Evolutionary conservation across 2,329 filamentous ascomycete species (phyloP).

Genomic region (Pezicula rhizophila): DNA sequence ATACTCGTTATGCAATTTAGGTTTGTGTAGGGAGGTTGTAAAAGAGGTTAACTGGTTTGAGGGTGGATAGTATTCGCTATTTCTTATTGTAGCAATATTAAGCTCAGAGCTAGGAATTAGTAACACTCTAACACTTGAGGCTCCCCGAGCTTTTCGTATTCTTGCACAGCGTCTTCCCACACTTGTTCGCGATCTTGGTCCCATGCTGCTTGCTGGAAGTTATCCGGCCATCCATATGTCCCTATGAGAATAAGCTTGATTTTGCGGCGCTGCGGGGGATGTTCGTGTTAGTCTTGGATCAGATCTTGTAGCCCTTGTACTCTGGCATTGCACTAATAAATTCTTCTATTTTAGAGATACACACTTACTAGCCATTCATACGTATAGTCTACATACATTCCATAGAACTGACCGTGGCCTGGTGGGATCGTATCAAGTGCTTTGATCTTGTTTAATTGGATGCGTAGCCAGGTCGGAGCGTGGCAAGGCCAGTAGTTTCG

Average conservation of each 20-base stretch:
- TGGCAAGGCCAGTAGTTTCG: slow-evolving; percentile 1
- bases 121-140: neutral
- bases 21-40: no score
- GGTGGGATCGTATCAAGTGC: neutral
- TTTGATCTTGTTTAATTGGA: slow-evolving; percentile 1
- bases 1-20: no score
- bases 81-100: no score
- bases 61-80: no score
- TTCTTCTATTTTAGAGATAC: neutral
- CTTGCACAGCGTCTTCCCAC: neutral
- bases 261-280: neutral
- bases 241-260: neutral
- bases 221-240: neutral
- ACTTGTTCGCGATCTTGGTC: neutral
- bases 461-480: neutral
- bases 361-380: neutral
- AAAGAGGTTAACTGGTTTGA: no score
- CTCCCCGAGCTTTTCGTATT: neutral
- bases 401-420: neutral
- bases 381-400: neutral
- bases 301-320: neutral
- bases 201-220: neutral
- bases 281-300: neutral
- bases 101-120: neutral
- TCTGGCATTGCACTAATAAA: neutral